Evolutionary conservation across 257 asterid genomes (phyloP), one percentile per base, ranked within the genome.

Genomic region (Penstemon eatonii): DNA sequence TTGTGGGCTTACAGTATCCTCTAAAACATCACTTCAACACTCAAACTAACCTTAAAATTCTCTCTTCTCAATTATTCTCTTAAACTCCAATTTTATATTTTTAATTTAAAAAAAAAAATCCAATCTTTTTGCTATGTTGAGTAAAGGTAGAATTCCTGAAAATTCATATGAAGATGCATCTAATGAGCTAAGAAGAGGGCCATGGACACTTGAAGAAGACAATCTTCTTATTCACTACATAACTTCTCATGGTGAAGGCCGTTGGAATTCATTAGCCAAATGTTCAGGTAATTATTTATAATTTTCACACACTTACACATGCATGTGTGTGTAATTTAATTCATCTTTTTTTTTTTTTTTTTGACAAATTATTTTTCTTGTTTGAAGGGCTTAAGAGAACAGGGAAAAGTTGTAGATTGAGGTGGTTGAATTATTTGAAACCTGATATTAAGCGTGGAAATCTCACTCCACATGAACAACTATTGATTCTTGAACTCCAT

Each of bases 141-240:
- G 49, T 67, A 70, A 72, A 45, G 42, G 58, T 38, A 67, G 71
- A 41, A 33, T 13, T 38, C n/a, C 9, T 5, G 37, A 60, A 67
- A 67, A 45, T 36, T 68, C 67, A 43, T 65, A 62, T 73, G 85
- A 77, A 65, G 70, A 64, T 51, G 88, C 76, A 36, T 25, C 33
- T 25, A 57, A 56, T 75, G 89, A 84, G 76, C 60, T 87, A 6
- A 81, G 98, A 76, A 89, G 82, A 81, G 98, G 98, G 54, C 95
- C 96, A 71, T 91, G 98, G 98, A 87, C 94, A 8, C 82, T 76
- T 47, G 98, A 91, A 18, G 98, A 91, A 84, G 98, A 91, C 73
- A 83, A 84, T 56, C 90, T 91, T 68, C 95, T 91, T 33, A 82
- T 79, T 67, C 84, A 80, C 7, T 84, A 75, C 51, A 80, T 89